Evolutionary conservation across 257 asterid species (phyloP).

Genomic region (Nicotiana noctiflora): DNA sequence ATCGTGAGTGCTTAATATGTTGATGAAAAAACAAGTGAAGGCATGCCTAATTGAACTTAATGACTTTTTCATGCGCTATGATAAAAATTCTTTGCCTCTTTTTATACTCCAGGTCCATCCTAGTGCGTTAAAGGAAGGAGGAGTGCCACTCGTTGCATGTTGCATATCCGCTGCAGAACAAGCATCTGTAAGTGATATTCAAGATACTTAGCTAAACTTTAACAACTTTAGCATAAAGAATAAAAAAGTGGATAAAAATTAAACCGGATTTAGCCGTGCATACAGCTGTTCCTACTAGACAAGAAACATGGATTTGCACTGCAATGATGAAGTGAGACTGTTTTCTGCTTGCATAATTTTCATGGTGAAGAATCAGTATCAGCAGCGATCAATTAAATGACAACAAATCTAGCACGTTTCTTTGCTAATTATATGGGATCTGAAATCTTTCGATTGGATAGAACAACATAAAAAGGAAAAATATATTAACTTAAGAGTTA

Average conservation of each 20-base stretch:
- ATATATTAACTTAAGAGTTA: background rate
- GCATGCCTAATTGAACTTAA: background rate
- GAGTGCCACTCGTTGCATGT: conserved; percentile 72
- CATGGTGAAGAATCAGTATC: background rate
- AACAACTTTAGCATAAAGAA: background rate
- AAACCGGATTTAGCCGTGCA: background rate
- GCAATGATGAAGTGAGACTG: background rate
- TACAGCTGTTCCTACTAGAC: background rate
- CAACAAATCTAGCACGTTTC: background rate
- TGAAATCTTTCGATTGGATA: background rate
- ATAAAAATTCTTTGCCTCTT: background rate
- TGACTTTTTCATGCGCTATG: background rate
- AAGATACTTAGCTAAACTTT: background rate
- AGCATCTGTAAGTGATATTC: conserved; percentile 63
- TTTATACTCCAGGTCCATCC: conserved; percentile 76
- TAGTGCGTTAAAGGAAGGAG: conserved; percentile 85
- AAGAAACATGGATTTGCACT: conserved; percentile 3
- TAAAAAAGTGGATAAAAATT: background rate
- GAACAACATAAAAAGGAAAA: background rate
- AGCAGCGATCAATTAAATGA: background rate
- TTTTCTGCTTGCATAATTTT: background rate
- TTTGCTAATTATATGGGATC: background rate
- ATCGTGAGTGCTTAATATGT: background rate
- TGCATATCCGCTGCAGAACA: conserved; percentile 84
- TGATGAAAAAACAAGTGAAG: background rate